Evolutionary conservation across 148 eudicot genomes (phyloP).

Genomic region (Rhododendron ovatum): DNA sequence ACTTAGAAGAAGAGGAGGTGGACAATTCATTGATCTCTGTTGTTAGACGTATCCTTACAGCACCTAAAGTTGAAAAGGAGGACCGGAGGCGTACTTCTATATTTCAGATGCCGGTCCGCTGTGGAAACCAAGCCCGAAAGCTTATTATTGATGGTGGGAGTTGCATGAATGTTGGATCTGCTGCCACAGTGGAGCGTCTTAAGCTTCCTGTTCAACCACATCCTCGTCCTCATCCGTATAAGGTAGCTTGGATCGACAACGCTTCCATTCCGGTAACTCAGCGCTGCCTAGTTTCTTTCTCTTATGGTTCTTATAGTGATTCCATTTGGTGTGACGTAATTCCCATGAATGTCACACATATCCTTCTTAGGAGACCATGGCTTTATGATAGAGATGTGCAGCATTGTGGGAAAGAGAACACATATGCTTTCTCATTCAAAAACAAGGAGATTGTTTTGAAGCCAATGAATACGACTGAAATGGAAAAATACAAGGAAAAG

Average conservation of each 20-base stretch:
- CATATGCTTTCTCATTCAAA: neutral
- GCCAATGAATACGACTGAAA: neutral
- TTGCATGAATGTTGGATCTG: neutral
- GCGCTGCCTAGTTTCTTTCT: neutral
- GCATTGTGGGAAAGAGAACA: neutral
- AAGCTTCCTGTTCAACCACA: neutral
- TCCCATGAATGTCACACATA: neutral
- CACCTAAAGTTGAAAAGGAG: neutral
- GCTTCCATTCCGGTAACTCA: neutral
- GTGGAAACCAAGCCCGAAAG: neutral
- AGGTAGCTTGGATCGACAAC: neutral
- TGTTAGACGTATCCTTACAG: neutral
- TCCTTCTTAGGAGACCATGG: neutral
- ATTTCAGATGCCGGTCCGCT: neutral
- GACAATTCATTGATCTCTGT: neutral
- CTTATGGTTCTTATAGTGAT: neutral
- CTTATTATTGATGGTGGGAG: neutral
- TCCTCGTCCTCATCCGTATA: neutral
- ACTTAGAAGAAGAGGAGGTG: neutral
- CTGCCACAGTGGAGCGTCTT: neutral
- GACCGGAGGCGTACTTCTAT: neutral
- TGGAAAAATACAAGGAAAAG: neutral
- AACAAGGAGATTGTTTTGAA: neutral
- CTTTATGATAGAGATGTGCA: constrained; percentile 2
- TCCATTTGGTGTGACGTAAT: constrained; percentile 2